Evolutionary conservation across 2,329 filamentous ascomycete species (phyloP).

Genomic region (Fusarium fracticaudum): DNA sequence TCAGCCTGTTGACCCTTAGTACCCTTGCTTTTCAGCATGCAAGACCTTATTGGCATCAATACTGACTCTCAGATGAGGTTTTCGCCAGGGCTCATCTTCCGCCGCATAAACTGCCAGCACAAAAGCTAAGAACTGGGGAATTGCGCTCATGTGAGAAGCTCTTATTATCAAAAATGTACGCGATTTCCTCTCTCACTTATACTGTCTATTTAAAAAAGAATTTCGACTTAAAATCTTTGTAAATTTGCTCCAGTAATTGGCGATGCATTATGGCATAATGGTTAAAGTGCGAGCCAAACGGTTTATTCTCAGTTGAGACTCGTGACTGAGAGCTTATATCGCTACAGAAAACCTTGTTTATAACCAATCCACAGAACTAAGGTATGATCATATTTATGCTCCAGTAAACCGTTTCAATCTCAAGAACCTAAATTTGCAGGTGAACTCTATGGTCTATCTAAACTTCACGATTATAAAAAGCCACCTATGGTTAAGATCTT

Average conservation of each 20-base stretch:
- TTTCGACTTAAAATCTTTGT: background rate
- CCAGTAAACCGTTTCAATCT: background rate
- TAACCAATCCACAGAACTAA: no score
- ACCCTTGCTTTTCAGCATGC: background rate
- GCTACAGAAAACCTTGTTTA: background rate
- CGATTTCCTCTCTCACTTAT: background rate
- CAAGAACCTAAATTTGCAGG: background rate
- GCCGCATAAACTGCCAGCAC: no score
- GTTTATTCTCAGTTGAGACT: background rate
- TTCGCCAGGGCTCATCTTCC: background rate
- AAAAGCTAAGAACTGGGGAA: background rate
- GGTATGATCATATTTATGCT: background rate
- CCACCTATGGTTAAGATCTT: no score
- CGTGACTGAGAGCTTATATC: background rate
- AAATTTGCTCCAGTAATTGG: background rate
- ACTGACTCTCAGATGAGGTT: background rate
- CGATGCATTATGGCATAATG: background rate
- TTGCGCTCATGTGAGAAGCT: background rate
- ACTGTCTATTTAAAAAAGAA: rapidly evolving
- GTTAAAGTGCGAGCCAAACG: no score
- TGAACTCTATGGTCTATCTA: no score
- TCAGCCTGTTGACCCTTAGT: background rate
- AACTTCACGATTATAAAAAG: background rate
- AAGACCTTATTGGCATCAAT: background rate
- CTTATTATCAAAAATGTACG: background rate